A percentile compares a stretch with the other conserved stretches of the same genome.
phyloP scores from a whole-genome alignment of 2,329 filamentous ascomycete species.

The Xylariales sp. region DNA sequence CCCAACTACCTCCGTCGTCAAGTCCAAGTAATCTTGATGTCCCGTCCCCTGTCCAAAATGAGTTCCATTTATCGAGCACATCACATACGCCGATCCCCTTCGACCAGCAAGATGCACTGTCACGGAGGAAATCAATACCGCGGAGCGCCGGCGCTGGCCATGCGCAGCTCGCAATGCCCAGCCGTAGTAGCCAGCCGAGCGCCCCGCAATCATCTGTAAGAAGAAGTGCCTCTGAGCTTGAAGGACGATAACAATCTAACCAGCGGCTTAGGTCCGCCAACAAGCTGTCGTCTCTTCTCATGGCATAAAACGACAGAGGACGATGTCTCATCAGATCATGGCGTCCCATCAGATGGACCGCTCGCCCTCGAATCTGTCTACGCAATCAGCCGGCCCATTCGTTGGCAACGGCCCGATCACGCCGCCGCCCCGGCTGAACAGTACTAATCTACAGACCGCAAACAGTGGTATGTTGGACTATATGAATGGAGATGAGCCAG shows the following conservation, averaged over 20 bases:
- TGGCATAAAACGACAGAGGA: slow-evolving; percentile 27
- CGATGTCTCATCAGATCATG: slow-evolving; percentile 29
- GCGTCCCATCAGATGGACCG: slow-evolving; percentile 39
- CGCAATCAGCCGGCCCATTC: slow-evolving; percentile 34
- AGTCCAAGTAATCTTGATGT: slow-evolving; percentile 17
- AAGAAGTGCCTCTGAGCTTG: slow-evolving; percentile 5
- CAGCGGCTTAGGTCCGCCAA: slow-evolving; percentile 21
- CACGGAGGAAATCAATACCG: slow-evolving; percentile 25
- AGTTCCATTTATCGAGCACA: slow-evolving; percentile 24
- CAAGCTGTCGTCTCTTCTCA: slow-evolving; percentile 13
- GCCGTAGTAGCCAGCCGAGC: neutral
- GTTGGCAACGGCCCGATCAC: slow-evolving; percentile 30
- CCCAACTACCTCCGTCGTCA: slow-evolving; percentile 16
- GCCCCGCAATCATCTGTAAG: slow-evolving; percentile 24
- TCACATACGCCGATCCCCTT: slow-evolving; percentile 14
- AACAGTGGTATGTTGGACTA: slow-evolving; percentile 25
- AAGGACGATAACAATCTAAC: no score
- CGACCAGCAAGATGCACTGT: slow-evolving; percentile 20
- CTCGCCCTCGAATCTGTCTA: slow-evolving; percentile 37
- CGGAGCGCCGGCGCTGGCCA: slow-evolving; percentile 20
- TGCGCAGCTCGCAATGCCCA: slow-evolving; percentile 9
- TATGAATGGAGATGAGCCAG: slow-evolving; percentile 27
- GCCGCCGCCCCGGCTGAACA: slow-evolving; percentile 25
- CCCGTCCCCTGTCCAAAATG: slow-evolving; percentile 18
- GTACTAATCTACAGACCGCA: slow-evolving; percentile 12